Percentiles rank a stretch among this genome's conserved stretches.
phyloP scores from a whole-genome alignment of 208 protist species.

The Eutreptiella sp. region DNA sequence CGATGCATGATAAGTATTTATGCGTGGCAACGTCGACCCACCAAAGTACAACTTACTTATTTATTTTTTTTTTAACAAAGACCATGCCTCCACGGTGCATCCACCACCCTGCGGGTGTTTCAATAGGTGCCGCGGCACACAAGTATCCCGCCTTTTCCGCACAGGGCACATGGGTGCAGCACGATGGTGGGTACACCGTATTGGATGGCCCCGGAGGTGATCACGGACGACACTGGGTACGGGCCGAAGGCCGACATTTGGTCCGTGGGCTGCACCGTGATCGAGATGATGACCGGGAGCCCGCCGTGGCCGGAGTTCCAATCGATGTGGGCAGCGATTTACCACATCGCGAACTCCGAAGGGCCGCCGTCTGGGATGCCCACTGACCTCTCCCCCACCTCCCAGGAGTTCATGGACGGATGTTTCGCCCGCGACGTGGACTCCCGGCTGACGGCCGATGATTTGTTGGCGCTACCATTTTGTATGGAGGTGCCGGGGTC shows the following conservation, averaged over 20 bases:
- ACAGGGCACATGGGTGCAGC: no score
- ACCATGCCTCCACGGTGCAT: no score
- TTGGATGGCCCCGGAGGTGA: slow-evolving; percentile 43
- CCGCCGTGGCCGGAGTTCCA: slow-evolving; percentile 23
- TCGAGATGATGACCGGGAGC: slow-evolving; percentile 36
- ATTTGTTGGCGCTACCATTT: no score
- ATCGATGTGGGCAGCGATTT: slow-evolving; percentile 22
- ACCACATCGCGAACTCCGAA: slow-evolving; percentile 17
- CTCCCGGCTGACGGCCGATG: neutral
- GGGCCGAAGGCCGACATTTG: slow-evolving; percentile 34
- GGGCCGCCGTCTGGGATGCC: slow-evolving; percentile 17
- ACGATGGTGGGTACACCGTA: slow-evolving; percentile 27
- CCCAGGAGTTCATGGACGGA: slow-evolving; percentile 1
- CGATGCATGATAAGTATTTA: no score
- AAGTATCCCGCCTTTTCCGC: no score
- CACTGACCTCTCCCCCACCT: neutral
- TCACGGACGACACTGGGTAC: slow-evolving; percentile 23
- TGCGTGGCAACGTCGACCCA: no score
- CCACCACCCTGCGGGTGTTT: no score
- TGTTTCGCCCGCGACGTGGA: slow-evolving; percentile 16
- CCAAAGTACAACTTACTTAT: no score
- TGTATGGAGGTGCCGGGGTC: no score
- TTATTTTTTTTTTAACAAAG: no score
- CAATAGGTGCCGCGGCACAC: no score
- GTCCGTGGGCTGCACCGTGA: slow-evolving; percentile 37